Evolutionary conservation across 2,329 filamentous ascomycete species (phyloP).

Genomic region (Penicillium sp.): DNA sequence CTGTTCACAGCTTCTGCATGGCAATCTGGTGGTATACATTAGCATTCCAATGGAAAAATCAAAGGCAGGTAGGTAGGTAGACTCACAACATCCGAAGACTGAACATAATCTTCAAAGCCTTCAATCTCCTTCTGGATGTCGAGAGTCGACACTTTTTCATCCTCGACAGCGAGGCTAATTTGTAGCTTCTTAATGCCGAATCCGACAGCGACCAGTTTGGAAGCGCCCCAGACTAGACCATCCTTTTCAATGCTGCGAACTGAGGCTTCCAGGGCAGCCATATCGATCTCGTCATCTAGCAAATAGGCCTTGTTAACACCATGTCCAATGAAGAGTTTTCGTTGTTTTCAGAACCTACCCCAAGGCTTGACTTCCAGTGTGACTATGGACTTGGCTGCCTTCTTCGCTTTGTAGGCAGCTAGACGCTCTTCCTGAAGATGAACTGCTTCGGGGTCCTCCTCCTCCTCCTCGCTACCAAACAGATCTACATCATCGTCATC

Average conservation of each 20-base stretch:
- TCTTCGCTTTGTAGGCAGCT: slow-evolving; percentile 96
- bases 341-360: slow-evolving; percentile 61
- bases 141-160: slow-evolving; percentile 85
- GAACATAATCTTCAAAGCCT: slow-evolving; percentile 88
- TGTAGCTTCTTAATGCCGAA: slow-evolving; percentile 99
- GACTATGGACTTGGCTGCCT: slow-evolving; percentile 92
- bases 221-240: slow-evolving; percentile 92
- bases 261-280: slow-evolving; percentile 71
- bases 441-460: slow-evolving; percentile 84
- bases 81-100: slow-evolving; percentile 79
- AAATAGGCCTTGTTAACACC: neutral
- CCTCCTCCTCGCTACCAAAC: slow-evolving; percentile 89
- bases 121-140: slow-evolving; percentile 85
- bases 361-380: slow-evolving; percentile 97
- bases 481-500: slow-evolving; percentile 87
- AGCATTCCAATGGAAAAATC: neutral
- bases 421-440: slow-evolving; percentile 82
- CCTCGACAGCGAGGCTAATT: slow-evolving; percentile 96
- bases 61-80: neutral
- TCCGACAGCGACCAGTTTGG: slow-evolving; percentile 82
- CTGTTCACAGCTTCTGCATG: slow-evolving; percentile 82
- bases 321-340: slow-evolving; percentile 16
- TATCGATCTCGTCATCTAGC: slow-evolving; percentile 85
- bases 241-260: slow-evolving; percentile 86
- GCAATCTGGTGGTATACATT: slow-evolving; percentile 48